Evolutionary conservation across 129 eudicot species (phyloP), one percentile per base, ranked within the genome.

Genomic region (Ambrosia artemisiifolia): DNA sequence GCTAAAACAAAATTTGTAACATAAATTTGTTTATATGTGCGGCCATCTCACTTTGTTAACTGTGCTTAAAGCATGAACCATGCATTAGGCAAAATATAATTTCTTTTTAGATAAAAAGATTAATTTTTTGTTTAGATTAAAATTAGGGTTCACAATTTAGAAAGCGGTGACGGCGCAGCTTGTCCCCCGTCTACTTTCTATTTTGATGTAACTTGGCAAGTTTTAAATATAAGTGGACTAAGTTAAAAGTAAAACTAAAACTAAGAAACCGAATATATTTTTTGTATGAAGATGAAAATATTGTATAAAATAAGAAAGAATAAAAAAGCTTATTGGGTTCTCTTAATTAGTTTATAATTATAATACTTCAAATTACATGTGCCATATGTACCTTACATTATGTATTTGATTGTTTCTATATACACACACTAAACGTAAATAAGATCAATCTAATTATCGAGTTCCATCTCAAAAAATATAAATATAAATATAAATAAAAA

Each of bases 11-110:
- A 59, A 14, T 30, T 32, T 68, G 61, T n/a, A 50, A 16, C 46
- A 48, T 17, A 69, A 8, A n/a, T 69, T 69, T 69, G 72, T 69
- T 33, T 69, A 33, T 69, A 51, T 69, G 63, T 19, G 34, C n/a
- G 12, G 16, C 8, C 59, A 51, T 38, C n/a, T 71, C 67, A 16
- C 14, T 56, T n/a, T 70, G 28, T 46, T 71, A 24, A 10, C 28
- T 71, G 44, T 55, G 11, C 43, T 71, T 56, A 5, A 12, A 12
- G 43, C 65, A 60, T 60, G 65, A 60, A 60, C 32, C 13, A 32
- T 60, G 11, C 19, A 60, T 60, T n/a, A 32, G 43, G 38, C 35
- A 57, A 14, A 24, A 20, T 18, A 19, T 7, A 7, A 3, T 8
- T 8, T 7, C 44, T 40, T 7, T 40, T 40, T n/a, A n/a, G n/a